Base-by-base conservation (phyloP, 148 eudicot species). In the Cornus suecica region DNA sequence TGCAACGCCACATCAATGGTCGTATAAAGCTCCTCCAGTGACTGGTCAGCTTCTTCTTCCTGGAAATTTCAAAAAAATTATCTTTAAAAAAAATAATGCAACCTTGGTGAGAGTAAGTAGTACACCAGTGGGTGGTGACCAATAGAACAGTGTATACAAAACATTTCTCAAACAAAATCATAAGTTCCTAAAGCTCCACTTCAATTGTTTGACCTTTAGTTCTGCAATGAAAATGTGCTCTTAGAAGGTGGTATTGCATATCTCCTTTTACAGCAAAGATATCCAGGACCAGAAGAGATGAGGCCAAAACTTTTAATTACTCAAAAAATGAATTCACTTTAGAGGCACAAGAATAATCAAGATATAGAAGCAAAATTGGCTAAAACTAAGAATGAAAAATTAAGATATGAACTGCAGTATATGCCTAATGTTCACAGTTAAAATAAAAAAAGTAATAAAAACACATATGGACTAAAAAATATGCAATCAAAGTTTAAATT, bases 1-100 rank as follows among this genome's bases (percentile, higher is more conserved):
- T 94, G 89, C 99, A 94, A 71, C 99, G 84, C 99, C 99, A 94
- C 94, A 91, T 91, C 73, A 94, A 86, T 15, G 99, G 99, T 29
- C 88, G 84, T 90, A 94, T 82, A 75, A 88, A 94, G 74, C 64
- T 90, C 80, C 97, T 94, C 99, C 99, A 94, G 27, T 92, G 97
- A 78, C 62, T n/a, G 16, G 94, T 85, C 81, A 91, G 62, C 77
- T 87, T 90, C 79, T 81, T 92, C 83, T 89, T 94, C 86, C 99
- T 94, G 80, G 76, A 65, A 79, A 80, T 32, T 68, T 51, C 25
- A 20, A 63, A 78, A 18, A 20, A 29, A 45, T 18, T 22, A 54
- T 27, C 34, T 10, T 51, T 61, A 16, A 31, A 30, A 48, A 8
- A 30, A 7, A 51, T 48, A 70, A 26, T 26, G 23, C 62, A 70